phyloP scores from a whole-genome alignment of 2,329 filamentous ascomycete species.

The Sphaerostilbella broomeana region DNA sequence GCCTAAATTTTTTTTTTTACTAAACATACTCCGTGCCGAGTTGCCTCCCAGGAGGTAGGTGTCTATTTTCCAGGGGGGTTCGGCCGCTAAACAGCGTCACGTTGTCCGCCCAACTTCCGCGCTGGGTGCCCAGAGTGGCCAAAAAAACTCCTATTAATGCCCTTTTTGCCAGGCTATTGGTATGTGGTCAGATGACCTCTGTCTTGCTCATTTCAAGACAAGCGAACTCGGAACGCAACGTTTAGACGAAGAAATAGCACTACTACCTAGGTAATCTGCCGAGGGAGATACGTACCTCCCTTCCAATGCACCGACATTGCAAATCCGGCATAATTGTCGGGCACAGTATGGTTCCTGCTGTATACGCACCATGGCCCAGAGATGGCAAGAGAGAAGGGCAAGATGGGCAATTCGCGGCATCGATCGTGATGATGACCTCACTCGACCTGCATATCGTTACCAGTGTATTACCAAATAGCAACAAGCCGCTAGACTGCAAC shows the following conservation, averaged over 20 bases:
- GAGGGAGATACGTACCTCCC: slow-evolving; percentile 4
- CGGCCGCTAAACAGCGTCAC: slow-evolving; percentile 5
- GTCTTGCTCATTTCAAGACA: slow-evolving; percentile 6
- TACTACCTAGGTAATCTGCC: not conserved
- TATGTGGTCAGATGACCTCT: slow-evolving; percentile 9
- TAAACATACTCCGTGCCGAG: not conserved
- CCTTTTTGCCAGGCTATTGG: slow-evolving; percentile 7
- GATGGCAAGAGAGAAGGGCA: not conserved
- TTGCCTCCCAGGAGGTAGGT: not conserved
- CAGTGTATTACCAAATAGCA: slow-evolving; percentile 29
- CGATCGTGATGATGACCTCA: slow-evolving; percentile 30
- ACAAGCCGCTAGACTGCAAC: slow-evolving; percentile 23
- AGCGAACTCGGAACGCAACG: slow-evolving; percentile 1
- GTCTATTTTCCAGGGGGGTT: too few relatives aligned
- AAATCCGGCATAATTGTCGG: slow-evolving; percentile 2
- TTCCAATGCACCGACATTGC: not conserved
- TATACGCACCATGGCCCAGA: not conserved
- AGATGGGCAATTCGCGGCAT: not conserved
- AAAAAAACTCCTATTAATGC: not conserved
- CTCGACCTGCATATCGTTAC: slow-evolving; percentile 20
- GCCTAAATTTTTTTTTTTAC: not conserved
- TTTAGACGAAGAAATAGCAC: not conserved
- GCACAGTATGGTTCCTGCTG: not conserved
- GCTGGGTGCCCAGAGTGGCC: too few relatives aligned
- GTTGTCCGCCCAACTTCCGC: slow-evolving; percentile 5